A percentile compares a stretch with the other conserved stretches of the same genome.
These are phyloP conservation scores for Porphyrellus sp. DNA, from an alignment of 1,284 basidiomycete species.

Conservation along the genomic window DNA sequence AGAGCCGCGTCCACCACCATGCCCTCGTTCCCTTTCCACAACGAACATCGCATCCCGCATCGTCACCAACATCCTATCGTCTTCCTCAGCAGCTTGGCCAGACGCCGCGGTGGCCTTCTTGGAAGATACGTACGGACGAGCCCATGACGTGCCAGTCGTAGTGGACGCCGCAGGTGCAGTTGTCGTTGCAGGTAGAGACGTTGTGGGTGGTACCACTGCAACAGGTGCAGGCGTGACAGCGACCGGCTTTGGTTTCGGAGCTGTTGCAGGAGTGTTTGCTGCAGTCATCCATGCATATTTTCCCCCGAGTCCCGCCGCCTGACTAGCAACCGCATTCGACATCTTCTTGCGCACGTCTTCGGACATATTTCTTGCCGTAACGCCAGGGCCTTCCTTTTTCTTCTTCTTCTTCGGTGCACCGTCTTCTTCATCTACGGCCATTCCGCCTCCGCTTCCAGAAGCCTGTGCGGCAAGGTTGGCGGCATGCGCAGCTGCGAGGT, in stretches of 20 bases:
- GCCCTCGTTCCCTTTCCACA: conserved; percentile 71
- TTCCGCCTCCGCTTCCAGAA: conserved; percentile 35
- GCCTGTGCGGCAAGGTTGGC: conserved; percentile 59
- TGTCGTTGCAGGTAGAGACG: conserved; percentile 37
- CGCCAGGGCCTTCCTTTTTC: conserved; percentile 79
- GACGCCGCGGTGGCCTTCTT: conserved; percentile 28
- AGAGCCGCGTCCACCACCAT: conserved; percentile 72
- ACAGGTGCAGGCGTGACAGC: conserved; percentile 26
- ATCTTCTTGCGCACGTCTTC: conserved; percentile 87
- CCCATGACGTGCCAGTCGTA: conserved; percentile 46
- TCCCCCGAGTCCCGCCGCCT: conserved; percentile 75
- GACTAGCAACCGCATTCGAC: conserved; percentile 84
- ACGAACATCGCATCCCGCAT: conserved; percentile 78
- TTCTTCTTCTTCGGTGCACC: conserved; percentile 75
- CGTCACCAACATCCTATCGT: conserved; percentile 57
- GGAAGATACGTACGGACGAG: conserved; percentile 60
- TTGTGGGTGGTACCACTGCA: conserved; percentile 28
- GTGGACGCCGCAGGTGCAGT: conserved; percentile 27
- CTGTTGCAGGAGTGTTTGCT: conserved; percentile 44
- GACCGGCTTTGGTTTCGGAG: conserved; percentile 47
- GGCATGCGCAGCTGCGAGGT: conserved; percentile 63
- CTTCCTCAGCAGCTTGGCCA: conserved; percentile 44
- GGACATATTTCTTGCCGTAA: conserved; percentile 81
- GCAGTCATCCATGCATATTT: conserved; percentile 86
- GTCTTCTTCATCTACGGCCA: conserved; percentile 38